phyloP scores from a whole-genome alignment of 495 filamentous ascomycete species.

The Niebla homalea region DNA sequence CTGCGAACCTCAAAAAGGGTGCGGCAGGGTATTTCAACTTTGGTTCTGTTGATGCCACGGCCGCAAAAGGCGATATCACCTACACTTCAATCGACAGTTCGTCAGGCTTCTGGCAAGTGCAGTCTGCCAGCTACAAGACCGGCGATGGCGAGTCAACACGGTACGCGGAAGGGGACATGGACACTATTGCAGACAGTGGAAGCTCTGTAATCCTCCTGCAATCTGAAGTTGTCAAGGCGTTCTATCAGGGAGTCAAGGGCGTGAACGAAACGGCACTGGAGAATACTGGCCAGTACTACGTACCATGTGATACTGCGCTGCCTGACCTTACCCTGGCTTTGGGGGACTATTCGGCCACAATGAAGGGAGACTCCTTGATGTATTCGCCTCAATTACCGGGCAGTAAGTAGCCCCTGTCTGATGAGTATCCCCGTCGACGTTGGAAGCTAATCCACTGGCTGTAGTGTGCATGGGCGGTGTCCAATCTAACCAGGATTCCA shows the following conservation, averaged over 20 bases:
- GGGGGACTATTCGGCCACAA: slow-evolving; percentile 44
- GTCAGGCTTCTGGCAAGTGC: slow-evolving; percentile 66
- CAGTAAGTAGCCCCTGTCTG: too few species aligned
- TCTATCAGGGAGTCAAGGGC: slow-evolving; percentile 45
- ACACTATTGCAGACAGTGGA: slow-evolving; percentile 55
- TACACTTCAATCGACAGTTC: slow-evolving; percentile 51
- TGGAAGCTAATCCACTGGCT: neutral
- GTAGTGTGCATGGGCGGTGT: slow-evolving; percentile 60
- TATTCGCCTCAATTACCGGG: slow-evolving; percentile 32
- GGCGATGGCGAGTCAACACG: slow-evolving; percentile 26
- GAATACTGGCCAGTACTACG: slow-evolving; percentile 46
- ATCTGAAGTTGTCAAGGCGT: slow-evolving; percentile 42
- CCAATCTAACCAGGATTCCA: slow-evolving; percentile 44
- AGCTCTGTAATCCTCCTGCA: slow-evolving; percentile 61
- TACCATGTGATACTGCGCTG: slow-evolving; percentile 46
- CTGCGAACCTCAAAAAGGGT: slow-evolving; percentile 51
- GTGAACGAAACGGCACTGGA: slow-evolving; percentile 34
- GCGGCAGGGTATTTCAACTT: slow-evolving; percentile 62
- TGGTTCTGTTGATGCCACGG: slow-evolving; percentile 50
- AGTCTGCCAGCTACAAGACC: slow-evolving; percentile 43
- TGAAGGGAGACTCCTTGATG: slow-evolving; percentile 55
- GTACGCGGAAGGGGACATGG: slow-evolving; percentile 30
- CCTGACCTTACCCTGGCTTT: slow-evolving; percentile 57
- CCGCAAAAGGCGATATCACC: slow-evolving; percentile 49
- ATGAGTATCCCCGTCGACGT: too few species aligned